Evolutionary conservation across 1,139 yeast species (phyloP), one percentile per base, ranked within the genome.

Genomic region (Pneumocystis carinii): DNA sequence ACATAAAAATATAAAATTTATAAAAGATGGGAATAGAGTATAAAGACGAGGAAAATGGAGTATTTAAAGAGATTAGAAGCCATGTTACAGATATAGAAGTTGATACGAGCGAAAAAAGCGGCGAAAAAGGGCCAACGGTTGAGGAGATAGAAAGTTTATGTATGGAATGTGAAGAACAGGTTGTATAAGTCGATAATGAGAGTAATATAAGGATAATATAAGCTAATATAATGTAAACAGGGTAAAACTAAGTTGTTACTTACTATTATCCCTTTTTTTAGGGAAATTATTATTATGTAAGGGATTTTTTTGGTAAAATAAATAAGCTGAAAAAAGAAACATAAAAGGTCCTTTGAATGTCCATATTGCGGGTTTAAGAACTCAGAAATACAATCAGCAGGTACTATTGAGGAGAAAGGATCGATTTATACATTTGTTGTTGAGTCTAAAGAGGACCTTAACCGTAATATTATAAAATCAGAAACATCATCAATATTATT

Each of bases 121-220:
- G 88, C 73, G 85, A 87, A n/a, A 85, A 83, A 72, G 97, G 96
- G n/a, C 95, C 89, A 70, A 95, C 96, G 5, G 95, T 92, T 24
- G 97, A 90, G 74, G 97, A 92, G 73, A 83, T 94, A 67, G 94
- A 90, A 72, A 89, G 97, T 24, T 77, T 90, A 63, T 94, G 99
- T 77, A 90, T 94, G 96, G 88, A 89, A 77, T 94, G 99, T 75
- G 89, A 85, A 68, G 77, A 90, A 69, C 80, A 83, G 65, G 38
- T 36, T 1, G 14, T 59, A 41, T n/a, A n/a, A n/a, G n/a, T n/a
- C n/a, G n/a, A n/a, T n/a, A n/a, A n/a, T n/a, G n/a, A n/a, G n/a
- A n/a, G n/a, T n/a, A n/a, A n/a, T n/a, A n/a, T n/a, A n/a, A n/a
- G n/a, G n/a, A n/a, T n/a, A n/a, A n/a, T n/a, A n/a, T n/a, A n/a